Evolutionary conservation across 192 early-diverging fungal species (phyloP).

Genomic region (Linnemannia exigua): DNA sequence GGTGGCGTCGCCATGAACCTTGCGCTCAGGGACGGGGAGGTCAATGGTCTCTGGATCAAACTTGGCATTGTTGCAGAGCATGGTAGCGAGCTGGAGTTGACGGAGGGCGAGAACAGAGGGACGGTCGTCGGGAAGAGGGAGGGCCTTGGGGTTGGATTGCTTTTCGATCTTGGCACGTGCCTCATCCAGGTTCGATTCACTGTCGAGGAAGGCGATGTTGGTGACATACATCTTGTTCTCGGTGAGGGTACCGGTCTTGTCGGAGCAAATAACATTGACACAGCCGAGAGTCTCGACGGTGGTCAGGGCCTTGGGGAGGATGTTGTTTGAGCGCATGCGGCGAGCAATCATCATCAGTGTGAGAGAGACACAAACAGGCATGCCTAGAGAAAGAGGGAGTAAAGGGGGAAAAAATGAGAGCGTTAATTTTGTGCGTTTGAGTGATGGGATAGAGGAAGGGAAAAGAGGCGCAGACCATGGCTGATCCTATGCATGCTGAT

Average conservation of each 20-base stretch:
- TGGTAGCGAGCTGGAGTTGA: constrained; percentile 58
- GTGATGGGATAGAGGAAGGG: no score
- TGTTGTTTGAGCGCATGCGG: constrained; percentile 73
- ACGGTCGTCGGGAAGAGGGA: neutral
- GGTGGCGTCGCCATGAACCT: constrained; percentile 84
- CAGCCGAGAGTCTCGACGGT: constrained; percentile 89
- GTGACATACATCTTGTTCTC: constrained; percentile 76
- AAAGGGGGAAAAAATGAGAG: neutral
- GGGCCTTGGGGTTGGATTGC: neutral
- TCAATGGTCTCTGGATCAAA: constrained; percentile 65
- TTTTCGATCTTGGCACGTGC: constrained; percentile 14
- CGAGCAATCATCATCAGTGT: constrained; percentile 80
- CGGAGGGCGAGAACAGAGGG: constrained; percentile 4
- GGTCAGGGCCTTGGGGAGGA: constrained; percentile 83
- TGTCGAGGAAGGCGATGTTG: constrained; percentile 49
- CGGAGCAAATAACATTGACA: constrained; percentile 77
- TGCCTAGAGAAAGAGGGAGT: neutral
- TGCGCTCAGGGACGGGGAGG: constrained; percentile 65
- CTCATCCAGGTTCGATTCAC: constrained; percentile 16
- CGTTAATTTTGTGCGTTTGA: neutral
- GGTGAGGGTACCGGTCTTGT: constrained; percentile 93
- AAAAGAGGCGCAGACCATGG: neutral
- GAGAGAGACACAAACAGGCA: constrained; percentile 82
- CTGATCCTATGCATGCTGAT: neutral
- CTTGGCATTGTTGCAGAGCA: constrained; percentile 74